Conservation (phyloP, 1,284 basidiomycete genomes). For the Bjerkandera adusta region DNA sequence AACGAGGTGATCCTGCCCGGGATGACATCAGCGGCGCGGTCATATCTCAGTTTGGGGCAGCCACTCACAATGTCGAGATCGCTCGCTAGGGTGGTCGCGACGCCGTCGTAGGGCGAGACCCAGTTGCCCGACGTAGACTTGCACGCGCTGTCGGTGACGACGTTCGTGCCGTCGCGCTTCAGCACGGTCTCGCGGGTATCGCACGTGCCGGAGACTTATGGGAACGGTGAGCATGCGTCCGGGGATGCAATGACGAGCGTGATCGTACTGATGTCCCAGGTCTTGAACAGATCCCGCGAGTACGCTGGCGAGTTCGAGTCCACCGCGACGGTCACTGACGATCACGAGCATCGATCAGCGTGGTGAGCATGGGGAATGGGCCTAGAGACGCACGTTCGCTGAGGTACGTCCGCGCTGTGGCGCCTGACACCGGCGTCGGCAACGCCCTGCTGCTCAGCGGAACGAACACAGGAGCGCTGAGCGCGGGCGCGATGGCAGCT, state of each 20-base stretch:
- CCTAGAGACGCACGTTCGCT: constrained; percentile 28
- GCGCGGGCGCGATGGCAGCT: neutral
- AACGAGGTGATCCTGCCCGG: constrained; percentile 45
- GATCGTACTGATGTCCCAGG: constrained; percentile 43
- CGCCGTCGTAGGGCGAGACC: constrained; percentile 50
- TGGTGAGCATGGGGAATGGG: neutral
- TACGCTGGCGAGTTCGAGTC: constrained; percentile 48
- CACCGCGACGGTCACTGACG: constrained; percentile 41
- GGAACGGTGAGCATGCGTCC: neutral
- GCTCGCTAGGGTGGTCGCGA: constrained; percentile 41
- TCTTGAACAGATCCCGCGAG: constrained; percentile 39
- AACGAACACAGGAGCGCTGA: constrained; percentile 8
- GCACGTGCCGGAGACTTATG: constrained; percentile 48
- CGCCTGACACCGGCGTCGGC: constrained; percentile 35
- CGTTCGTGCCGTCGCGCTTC: constrained; percentile 50
- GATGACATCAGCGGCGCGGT: constrained; percentile 1
- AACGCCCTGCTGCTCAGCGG: constrained; percentile 24
- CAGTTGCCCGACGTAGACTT: constrained; percentile 46
- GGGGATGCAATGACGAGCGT: neutral
- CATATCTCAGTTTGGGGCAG: too few species aligned
- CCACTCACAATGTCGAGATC: constrained; percentile 49
- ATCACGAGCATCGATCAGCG: neutral
- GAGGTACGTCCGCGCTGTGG: constrained; percentile 38
- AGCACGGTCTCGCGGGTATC: constrained; percentile 54
- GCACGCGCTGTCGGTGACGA: constrained; percentile 41